Conservation (phyloP, 768 basidiomycete genomes). For the Tulasnella sp. region DNA sequence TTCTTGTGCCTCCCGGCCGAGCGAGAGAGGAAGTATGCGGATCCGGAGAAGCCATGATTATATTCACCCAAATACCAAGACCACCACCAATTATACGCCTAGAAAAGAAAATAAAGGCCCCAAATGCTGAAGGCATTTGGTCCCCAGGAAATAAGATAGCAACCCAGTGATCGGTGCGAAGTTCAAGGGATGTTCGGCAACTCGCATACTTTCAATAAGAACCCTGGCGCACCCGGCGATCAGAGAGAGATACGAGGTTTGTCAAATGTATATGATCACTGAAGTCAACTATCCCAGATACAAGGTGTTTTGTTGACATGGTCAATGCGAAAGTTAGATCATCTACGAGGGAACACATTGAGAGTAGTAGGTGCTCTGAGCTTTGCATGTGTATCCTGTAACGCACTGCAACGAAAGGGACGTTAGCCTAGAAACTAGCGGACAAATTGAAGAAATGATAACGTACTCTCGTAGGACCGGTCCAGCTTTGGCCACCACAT, state of each 20-base stretch:
- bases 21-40: no score
- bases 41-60: no score
- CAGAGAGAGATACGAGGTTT: neutral
- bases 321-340: neutral
- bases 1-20: no score
- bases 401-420: neutral
- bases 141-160: no score
- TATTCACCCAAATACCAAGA: no score
- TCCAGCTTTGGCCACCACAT: slow-evolving; percentile 6
- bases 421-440: no score
- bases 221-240: neutral
- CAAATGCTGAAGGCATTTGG: no score
- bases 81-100: no score
- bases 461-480: neutral
- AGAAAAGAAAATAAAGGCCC: no score
- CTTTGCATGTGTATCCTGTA: neutral
- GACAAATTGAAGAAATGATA: neutral
- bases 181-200: no score
- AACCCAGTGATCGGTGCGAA: no score
- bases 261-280: neutral
- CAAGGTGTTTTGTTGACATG: neutral
- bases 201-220: no score
- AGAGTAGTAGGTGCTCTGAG: neutral
- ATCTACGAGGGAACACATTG: neutral
- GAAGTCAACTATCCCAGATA: neutral